Evolutionary conservation across 2,329 filamentous ascomycete species (phyloP).

Genomic region (Paramyrothecium sp.): DNA sequence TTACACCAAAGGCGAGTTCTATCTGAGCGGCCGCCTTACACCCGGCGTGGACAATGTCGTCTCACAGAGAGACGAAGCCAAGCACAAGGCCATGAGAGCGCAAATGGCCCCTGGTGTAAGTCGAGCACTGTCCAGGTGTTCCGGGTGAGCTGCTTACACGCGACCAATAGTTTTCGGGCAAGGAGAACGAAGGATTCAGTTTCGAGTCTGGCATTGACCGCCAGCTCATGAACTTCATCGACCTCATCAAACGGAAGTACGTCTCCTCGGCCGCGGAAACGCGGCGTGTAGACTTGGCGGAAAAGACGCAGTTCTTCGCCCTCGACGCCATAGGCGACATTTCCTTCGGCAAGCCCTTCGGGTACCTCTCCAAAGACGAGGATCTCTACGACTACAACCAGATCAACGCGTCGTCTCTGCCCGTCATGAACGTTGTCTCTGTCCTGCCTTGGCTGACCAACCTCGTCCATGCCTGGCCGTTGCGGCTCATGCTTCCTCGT

Average conservation of each 20-base stretch:
- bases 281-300: conserved; percentile 44
- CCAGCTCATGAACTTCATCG: conserved; percentile 36
- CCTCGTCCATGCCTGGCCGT: conserved; percentile 33
- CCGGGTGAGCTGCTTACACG: neutral
- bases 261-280: conserved; percentile 31
- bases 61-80: conserved; percentile 44
- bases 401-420: conserved; percentile 39
- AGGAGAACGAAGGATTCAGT: conserved; percentile 42
- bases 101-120: conserved; percentile 43
- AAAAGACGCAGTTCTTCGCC: conserved; percentile 50
- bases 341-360: conserved; percentile 50
- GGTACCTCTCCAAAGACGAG: conserved; percentile 45
- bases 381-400: conserved; percentile 46
- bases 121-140: too few species aligned
- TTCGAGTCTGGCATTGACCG: conserved; percentile 39
- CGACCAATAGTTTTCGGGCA: conserved; percentile 44
- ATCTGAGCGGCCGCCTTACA: conserved; percentile 49
- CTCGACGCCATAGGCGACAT: conserved; percentile 53
- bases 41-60: conserved; percentile 54
- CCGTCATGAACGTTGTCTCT: conserved; percentile 33
- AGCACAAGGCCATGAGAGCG: conserved; percentile 41
- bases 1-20: conserved; percentile 41
- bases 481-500: conserved; percentile 30
- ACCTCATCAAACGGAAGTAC: conserved; percentile 47
- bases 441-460: conserved; percentile 34